Evolutionary conservation across 768 basidiomycete genomes (phyloP), one percentile per base, ranked within the genome.

Genomic region (Tephrocybe sp.): DNA sequence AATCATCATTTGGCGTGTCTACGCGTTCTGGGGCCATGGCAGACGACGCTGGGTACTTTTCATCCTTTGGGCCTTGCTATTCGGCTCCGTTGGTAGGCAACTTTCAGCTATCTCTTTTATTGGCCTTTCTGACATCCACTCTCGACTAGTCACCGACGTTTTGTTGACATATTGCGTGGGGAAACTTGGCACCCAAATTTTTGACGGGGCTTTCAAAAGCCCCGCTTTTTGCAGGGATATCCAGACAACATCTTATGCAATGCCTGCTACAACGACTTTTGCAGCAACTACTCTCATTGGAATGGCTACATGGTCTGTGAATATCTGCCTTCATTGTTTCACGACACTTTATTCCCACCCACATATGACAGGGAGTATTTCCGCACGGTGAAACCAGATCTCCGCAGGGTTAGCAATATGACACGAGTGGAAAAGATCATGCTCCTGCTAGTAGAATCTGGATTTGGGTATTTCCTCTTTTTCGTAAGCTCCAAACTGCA

Each of bases 391-490:
- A 51, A 51, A 13, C 50, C 50, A 4, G 30, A 38, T 16, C 50
- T 51, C n/a, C 23, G 14, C 14, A 30, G 30, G 14, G n/a, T 39
- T 2, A 38, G 43, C 26, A 35, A 36, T 22, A 39, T 32, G 44
- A 51, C 43, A 32, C 35, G 30, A 22, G 50, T 51, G 26, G 50
- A 51, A 30, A 51, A 51, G 14, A 26, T 51, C 19, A 36, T 51
- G 50, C 30, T 51, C 30, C 13, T 51, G 7, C 35, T 51, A n/a
- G 31, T 51, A 8, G 50, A 51, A 40, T 51, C 50, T 45, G 50
- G 50, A 9, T 51, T 51, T 20, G 13, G 45, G 16, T 51, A 51
- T 36, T 51, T 51, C 38, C 34, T 51, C 16, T 51, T 51, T 38
- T 51, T 51, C 36, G 50, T 51, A 40, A 36, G 50, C 23, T 7